A percentile compares a stretch with the other conserved stretches of the same genome.
Conservation (phyloP, 768 basidiomycete species). For the Suillus cothurnatus region DNA sequence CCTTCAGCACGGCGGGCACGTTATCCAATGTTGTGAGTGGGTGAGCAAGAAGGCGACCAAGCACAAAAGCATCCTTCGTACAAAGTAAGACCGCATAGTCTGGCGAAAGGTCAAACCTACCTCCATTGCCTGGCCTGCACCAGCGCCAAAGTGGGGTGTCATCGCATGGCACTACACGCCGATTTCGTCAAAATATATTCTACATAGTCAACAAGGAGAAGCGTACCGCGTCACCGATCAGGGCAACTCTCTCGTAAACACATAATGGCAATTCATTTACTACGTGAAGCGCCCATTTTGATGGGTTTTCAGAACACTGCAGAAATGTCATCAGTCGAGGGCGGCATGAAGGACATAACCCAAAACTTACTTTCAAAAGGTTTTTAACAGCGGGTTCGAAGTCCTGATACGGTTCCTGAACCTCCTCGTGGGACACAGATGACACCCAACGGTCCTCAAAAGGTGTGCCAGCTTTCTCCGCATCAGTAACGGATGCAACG, state of each 20-base stretch:
- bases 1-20: background rate
- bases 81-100: background rate
- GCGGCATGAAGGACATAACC: background rate
- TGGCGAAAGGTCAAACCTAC: conserved; percentile 20
- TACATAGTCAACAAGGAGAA: background rate
- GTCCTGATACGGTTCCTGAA: conserved; percentile 27
- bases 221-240: background rate
- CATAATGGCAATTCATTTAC: conserved; percentile 40
- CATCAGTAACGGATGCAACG: conserved; percentile 31
- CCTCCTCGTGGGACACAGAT: conserved; percentile 30
- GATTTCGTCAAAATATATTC: background rate
- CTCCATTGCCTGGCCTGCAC: conserved; percentile 63
- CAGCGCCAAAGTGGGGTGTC: conserved; percentile 58
- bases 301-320: conserved; percentile 36
- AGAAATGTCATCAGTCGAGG: conserved; percentile 9
- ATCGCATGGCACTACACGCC: conserved; percentile 42
- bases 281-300: conserved; percentile 45
- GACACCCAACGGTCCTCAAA: conserved; percentile 30
- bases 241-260: conserved; percentile 38
- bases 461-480: conserved; percentile 26
- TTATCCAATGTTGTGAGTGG: conserved; percentile 12
- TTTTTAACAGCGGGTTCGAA: conserved; percentile 37
- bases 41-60: conserved; percentile 27
- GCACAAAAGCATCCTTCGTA: conserved; percentile 23
- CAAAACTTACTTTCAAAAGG: conserved; percentile 16